These are phyloP conservation scores for Hirschioporus abietinus DNA, from an alignment of 768 basidiomycete species.

Conservation along the genomic window DNA sequence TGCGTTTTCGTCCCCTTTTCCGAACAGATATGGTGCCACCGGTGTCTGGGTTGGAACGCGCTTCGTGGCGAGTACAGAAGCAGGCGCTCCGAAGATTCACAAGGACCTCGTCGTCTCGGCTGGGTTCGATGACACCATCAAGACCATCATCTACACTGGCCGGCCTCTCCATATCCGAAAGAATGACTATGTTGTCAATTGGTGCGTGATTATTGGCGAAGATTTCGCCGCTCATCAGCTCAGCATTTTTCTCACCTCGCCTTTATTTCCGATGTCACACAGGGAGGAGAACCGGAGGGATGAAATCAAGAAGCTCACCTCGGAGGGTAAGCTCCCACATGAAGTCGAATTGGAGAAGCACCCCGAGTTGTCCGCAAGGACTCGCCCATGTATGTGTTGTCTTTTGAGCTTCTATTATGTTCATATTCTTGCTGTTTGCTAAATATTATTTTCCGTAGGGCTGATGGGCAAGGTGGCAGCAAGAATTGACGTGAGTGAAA, in stretches of 20 bases:
- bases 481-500: slow-evolving; percentile 48
- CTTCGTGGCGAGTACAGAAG: slow-evolving; percentile 78
- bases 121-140: slow-evolving; percentile 68
- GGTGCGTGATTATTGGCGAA: slow-evolving; percentile 35
- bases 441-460: slow-evolving; percentile 36
- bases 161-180: slow-evolving; percentile 78
- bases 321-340: slow-evolving; percentile 69
- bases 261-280: slow-evolving; percentile 9
- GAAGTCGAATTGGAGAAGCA: slow-evolving; percentile 63
- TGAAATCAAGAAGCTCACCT: slow-evolving; percentile 55
- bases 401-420: neutral
- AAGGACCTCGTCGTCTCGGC: slow-evolving; percentile 64
- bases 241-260: slow-evolving; percentile 22
- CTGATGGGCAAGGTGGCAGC: slow-evolving; percentile 78
- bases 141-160: slow-evolving; percentile 72
- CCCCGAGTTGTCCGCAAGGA: slow-evolving; percentile 54
- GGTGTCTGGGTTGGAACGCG: slow-evolving; percentile 89
- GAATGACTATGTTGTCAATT: slow-evolving; percentile 73
- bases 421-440: neutral
- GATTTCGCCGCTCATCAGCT: neutral
- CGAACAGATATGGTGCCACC: slow-evolving; percentile 65
- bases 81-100: slow-evolving; percentile 70
- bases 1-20: neutral
- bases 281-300: slow-evolving; percentile 59
- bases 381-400: slow-evolving; percentile 54